Evolutionary conservation across 208 protist species (phyloP), one percentile per base, ranked within the genome.

Genomic region (Eutreptiella sp.): DNA sequence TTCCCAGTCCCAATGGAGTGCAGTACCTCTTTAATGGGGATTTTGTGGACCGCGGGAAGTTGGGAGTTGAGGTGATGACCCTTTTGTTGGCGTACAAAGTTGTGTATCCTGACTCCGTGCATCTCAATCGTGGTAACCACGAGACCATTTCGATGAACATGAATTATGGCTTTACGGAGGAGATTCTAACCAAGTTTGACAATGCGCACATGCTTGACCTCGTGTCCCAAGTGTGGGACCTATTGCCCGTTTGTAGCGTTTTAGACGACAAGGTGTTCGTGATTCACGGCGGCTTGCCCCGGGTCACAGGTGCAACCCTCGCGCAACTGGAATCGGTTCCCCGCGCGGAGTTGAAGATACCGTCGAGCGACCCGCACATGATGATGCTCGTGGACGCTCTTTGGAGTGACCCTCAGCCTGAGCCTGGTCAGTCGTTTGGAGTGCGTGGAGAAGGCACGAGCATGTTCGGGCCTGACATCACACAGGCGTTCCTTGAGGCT

Each of bases 401-500:
- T 14, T 97, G 93, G 93, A 87, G 85, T 1, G 93, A 97, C 71
- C 86, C 86, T 14, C 21, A 63, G 7, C 57, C 48, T 3, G 3
- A 14, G 33, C 31, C 16, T 43, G 24, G 14, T 38, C n/a, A 16
- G n/a, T n/a, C n/a, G n/a, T n/a, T n/a, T n/a, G n/a, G n/a, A n/a
- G n/a, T n/a, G n/a, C n/a, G n/a, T n/a, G n/a, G n/a, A n/a, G n/a
- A n/a, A n/a, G n/a, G n/a, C n/a, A n/a, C n/a, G n/a, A n/a, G n/a
- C n/a, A n/a, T 46, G 42, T 98, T 97, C 67, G 93, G 94, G 21
- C 73, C 83, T 14, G 89, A 96, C 63, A 74, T 97, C 11, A 97
- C 93, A 1, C 67, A 77, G 33, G 73, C 78, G 45, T 98, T 98
- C 77, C 63, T 94, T 0, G 69, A 86, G 38, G 74, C 80, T 43